Evolutionary conservation across 495 filamentous ascomycete genomes (phyloP).

Genomic region (Halenospora varia): DNA sequence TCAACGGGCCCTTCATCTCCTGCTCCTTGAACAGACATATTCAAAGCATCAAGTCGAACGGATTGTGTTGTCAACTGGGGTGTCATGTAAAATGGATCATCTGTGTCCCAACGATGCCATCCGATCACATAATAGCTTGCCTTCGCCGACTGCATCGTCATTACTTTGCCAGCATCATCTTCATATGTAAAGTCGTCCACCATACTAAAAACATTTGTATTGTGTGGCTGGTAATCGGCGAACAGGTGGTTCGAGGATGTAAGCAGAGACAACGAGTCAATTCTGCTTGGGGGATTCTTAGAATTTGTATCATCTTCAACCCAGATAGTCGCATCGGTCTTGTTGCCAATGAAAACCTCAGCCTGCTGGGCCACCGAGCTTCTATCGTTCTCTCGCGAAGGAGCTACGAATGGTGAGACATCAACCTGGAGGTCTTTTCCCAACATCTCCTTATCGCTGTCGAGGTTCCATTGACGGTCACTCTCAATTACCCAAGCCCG

Average conservation of each 20-base stretch:
- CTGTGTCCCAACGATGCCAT: slow-evolving; percentile 37
- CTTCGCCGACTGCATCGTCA: slow-evolving; percentile 28
- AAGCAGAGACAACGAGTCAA: slow-evolving; percentile 33
- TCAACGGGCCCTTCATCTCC: slow-evolving; percentile 4
- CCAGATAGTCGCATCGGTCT: not conserved
- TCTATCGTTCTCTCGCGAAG: not conserved
- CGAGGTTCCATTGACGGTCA: slow-evolving; percentile 33
- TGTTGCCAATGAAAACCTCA: slow-evolving; percentile 46
- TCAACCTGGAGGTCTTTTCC: slow-evolving; percentile 51
- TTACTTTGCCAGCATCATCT: not conserved
- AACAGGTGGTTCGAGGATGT: slow-evolving; percentile 44
- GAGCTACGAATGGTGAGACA: slow-evolving; percentile 40
- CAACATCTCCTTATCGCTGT: slow-evolving; percentile 23
- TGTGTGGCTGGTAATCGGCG: slow-evolving; percentile 45
- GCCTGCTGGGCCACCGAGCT: slow-evolving; percentile 35
- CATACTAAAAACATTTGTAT: slow-evolving; percentile 46
- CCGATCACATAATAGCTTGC: slow-evolving; percentile 48
- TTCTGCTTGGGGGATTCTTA: not conserved
- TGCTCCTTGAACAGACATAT: not conserved
- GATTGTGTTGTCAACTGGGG: not conserved
- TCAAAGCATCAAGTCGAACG: not conserved
- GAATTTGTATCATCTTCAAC: too few relatives aligned
- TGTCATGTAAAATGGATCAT: slow-evolving; percentile 27
- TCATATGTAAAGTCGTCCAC: slow-evolving; percentile 42
- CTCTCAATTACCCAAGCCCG: slow-evolving; percentile 50